phyloP scores from a whole-genome alignment of 306 rosid species.

The Echinosophora koreensis region DNA sequence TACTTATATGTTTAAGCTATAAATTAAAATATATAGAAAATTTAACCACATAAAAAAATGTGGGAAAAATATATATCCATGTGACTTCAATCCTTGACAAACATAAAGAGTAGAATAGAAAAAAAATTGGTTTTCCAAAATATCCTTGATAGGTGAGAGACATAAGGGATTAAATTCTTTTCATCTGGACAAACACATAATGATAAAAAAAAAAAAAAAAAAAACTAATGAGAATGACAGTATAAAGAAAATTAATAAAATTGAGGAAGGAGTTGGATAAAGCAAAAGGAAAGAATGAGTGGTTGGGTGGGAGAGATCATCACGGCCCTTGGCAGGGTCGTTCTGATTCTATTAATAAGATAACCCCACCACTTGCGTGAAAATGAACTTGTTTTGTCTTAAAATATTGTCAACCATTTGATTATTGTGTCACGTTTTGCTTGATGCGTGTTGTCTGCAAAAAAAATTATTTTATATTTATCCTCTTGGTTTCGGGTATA shows the following conservation, averaged over 20 bases:
- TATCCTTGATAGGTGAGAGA: no score
- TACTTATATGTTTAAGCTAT: no score
- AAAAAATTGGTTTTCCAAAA: no score
- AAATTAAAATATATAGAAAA: no score
- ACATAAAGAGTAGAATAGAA: no score
- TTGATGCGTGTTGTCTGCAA: slow-evolving; percentile 46
- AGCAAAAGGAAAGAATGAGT: slow-evolving; percentile 18
- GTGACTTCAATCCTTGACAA: no score
- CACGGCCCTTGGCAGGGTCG: slow-evolving; percentile 22
- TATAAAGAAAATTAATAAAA: background rate
- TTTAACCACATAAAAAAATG: no score
- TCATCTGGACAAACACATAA: no score
- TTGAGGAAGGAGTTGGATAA: background rate
- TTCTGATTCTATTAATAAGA: background rate
- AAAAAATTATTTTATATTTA: slow-evolving; percentile 35
- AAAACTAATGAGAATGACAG: background rate
- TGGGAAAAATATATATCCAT: no score
- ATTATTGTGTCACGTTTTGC: slow-evolving; percentile 60
- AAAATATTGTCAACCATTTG: background rate
- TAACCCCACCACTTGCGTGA: background rate
- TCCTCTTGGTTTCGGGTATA: slow-evolving; percentile 39
- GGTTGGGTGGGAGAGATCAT: slow-evolving; percentile 31
- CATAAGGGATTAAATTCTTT: no score
- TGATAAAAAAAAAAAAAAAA: no score
- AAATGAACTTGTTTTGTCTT: slow-evolving; percentile 4